These are phyloP conservation scores for Blastobotrys arbuscula DNA, from an alignment of 1,139 yeast genomes.

Conservation along the genomic window DNA sequence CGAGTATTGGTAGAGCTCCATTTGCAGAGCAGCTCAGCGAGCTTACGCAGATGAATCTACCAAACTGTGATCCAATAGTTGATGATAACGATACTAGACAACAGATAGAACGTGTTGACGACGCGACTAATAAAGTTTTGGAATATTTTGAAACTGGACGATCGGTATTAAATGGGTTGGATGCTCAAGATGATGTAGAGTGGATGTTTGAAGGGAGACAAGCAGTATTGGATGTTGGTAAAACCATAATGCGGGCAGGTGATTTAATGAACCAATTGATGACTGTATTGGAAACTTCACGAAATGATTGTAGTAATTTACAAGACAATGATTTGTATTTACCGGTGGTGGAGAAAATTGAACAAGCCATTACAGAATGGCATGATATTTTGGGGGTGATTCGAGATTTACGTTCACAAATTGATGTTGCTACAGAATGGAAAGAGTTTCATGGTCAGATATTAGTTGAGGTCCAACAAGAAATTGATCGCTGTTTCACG, in stretches of 20 bases:
- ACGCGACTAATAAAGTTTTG: slow-evolving; percentile 21
- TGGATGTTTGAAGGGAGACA: slow-evolving; percentile 49
- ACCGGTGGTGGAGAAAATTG: slow-evolving; percentile 22
- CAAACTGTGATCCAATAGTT: slow-evolving; percentile 2
- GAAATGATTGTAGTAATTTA: slow-evolving; percentile 15
- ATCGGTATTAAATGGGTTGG: slow-evolving; percentile 21
- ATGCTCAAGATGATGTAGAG: slow-evolving; percentile 30
- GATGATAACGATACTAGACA: background rate
- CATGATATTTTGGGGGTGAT: slow-evolving; percentile 40
- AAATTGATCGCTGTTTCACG: slow-evolving; percentile 44
- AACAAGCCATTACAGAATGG: slow-evolving; percentile 30
- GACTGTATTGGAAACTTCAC: slow-evolving; percentile 35
- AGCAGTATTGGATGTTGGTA: slow-evolving; percentile 40
- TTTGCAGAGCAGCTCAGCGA: slow-evolving; percentile 20
- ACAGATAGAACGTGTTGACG: slow-evolving; percentile 6
- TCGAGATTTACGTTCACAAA: slow-evolving; percentile 38
- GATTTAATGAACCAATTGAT: slow-evolving; percentile 42
- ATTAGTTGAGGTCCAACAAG: slow-evolving; percentile 47
- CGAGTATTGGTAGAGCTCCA: slow-evolving; percentile 13
- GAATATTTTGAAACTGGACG: slow-evolving; percentile 22
- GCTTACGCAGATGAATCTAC: slow-evolving; percentile 15
- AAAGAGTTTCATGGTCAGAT: slow-evolving; percentile 51
- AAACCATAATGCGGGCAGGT: slow-evolving; percentile 44
- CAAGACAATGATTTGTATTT: slow-evolving; percentile 6
- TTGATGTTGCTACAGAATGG: slow-evolving; percentile 54